Conservation (phyloP, 805 yeast genomes). For the Lipomyces kockii region DNA sequence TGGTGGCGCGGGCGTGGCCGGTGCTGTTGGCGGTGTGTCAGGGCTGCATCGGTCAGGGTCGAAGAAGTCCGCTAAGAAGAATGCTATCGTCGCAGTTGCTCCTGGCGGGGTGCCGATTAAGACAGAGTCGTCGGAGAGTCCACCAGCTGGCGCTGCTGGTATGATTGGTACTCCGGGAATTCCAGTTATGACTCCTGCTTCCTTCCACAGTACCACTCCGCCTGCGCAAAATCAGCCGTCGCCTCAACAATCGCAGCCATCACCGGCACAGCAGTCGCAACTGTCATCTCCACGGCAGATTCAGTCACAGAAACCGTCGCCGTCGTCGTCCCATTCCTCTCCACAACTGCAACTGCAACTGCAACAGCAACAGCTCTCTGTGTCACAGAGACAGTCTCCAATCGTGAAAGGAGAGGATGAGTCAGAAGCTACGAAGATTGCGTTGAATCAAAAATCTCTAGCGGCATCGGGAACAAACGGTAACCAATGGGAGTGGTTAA, state of each 20-base stretch:
- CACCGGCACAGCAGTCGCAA: slow-evolving; percentile 19
- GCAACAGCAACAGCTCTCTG: slow-evolving; percentile 37
- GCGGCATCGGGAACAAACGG: slow-evolving; percentile 25
- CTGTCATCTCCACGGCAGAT: slow-evolving; percentile 4
- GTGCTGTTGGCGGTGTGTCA: slow-evolving; percentile 6
- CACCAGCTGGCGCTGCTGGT: slow-evolving; percentile 7
- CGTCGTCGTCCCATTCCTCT: slow-evolving; percentile 3
- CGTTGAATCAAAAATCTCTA: slow-evolving; percentile 15
- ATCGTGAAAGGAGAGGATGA: slow-evolving; percentile 1
- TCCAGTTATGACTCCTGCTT: slow-evolving; percentile 12
- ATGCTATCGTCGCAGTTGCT: slow-evolving; percentile 23
- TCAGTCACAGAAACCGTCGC: slow-evolving; percentile 1
- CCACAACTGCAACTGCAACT: slow-evolving; percentile 35
- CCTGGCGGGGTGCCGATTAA: slow-evolving; percentile 7
- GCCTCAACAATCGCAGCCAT: slow-evolving; percentile 26
- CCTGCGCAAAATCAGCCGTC: slow-evolving; percentile 10
- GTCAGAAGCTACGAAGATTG: slow-evolving; percentile 10
- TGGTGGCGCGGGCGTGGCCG: slow-evolving; percentile 43
- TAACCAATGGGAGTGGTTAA: slow-evolving; percentile 45
- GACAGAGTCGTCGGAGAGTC: not conserved
- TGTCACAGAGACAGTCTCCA: slow-evolving; percentile 18
- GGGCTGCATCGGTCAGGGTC: slow-evolving; percentile 23
- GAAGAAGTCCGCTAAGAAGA: slow-evolving; percentile 27
- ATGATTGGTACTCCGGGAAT: slow-evolving; percentile 14
- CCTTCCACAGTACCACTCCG: slow-evolving; percentile 17